A percentile compares a stretch with the other conserved stretches of the same genome.
phyloP scores from a whole-genome alignment of 2,329 filamentous ascomycete species.

The Aureobasidium sp. region DNA sequence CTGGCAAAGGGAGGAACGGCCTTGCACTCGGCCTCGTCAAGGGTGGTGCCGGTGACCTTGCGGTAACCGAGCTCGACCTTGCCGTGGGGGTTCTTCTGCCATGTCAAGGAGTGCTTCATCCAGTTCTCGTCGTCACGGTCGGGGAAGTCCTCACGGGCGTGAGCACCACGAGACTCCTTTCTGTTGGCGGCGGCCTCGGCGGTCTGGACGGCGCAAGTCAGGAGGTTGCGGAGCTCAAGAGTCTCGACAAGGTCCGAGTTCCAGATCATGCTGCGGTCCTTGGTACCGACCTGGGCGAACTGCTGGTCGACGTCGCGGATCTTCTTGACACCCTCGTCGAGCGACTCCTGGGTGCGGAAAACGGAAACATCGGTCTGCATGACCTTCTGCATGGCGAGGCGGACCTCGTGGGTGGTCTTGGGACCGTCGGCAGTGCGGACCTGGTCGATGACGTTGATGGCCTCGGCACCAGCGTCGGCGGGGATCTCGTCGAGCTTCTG shows the following conservation, averaged over 20 bases:
- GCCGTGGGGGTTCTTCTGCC: constrained; percentile 87
- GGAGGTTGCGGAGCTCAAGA: constrained; percentile 84
- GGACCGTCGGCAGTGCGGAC: constrained; percentile 75
- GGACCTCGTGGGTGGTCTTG: constrained; percentile 80
- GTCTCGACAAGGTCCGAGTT: constrained; percentile 97
- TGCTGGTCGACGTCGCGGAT: constrained; percentile 74
- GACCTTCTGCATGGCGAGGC: constrained; percentile 89
- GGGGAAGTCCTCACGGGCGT: constrained; percentile 93
- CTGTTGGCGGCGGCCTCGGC: constrained; percentile 82
- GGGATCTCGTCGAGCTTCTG: constrained; percentile 68
- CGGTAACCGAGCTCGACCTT: constrained; percentile 82
- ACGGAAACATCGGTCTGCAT: constrained; percentile 98
- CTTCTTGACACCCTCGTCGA: constrained; percentile 78
- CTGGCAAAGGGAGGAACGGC: constrained; percentile 60
- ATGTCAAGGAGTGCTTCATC: constrained; percentile 99
- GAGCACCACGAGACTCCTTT: constrained; percentile 94
- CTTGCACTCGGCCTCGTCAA: constrained; percentile 96
- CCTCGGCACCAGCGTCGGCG: constrained; percentile 80
- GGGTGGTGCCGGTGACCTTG: constrained; percentile 67
- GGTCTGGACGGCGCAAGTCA: constrained; percentile 95
- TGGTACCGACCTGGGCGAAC: constrained; percentile 80
- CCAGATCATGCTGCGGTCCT: constrained; percentile 99
- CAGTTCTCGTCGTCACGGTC: constrained; percentile 92
- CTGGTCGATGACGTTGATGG: constrained; percentile 77
- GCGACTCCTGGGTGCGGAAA: constrained; percentile 86